Evolutionary conservation across 495 filamentous ascomycete species (phyloP).

Genomic region (Aspergillus mulundensis): DNA sequence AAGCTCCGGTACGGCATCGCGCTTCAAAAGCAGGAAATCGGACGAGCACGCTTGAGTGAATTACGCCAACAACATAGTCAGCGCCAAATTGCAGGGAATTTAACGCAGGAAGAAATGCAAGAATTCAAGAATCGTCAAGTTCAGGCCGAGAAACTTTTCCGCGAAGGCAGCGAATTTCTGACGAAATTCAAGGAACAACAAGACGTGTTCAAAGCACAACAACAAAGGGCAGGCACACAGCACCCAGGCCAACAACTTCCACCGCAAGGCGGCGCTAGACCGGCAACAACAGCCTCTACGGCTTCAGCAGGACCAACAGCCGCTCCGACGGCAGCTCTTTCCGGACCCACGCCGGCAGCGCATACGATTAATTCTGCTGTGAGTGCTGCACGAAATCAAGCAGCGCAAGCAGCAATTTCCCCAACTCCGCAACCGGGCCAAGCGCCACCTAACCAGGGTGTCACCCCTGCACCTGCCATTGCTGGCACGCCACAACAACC

Average conservation of each 20-base stretch:
- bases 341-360: slow-evolving; percentile 41
- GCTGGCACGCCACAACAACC: slow-evolving; percentile 42
- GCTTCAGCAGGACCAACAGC: slow-evolving; percentile 20
- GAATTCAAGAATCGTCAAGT: slow-evolving; percentile 41
- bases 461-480: slow-evolving; percentile 19
- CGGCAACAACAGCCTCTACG: slow-evolving; percentile 7
- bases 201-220: slow-evolving; percentile 41
- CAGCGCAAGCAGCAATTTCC: slow-evolving; percentile 37
- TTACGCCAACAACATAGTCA: slow-evolving; percentile 35
- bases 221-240: slow-evolving; percentile 27
- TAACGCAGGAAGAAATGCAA: slow-evolving; percentile 42
- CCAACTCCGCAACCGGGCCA: slow-evolving; percentile 39
- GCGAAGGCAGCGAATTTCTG: slow-evolving; percentile 45
- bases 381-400: slow-evolving; percentile 47
- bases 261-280: slow-evolving; percentile 18
- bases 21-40: slow-evolving; percentile 50
- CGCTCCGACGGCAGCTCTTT: slow-evolving; percentile 25
- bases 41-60: slow-evolving; percentile 35
- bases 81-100: slow-evolving; percentile 34
- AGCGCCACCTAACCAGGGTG: slow-evolving; percentile 33
- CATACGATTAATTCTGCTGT: slow-evolving; percentile 53
- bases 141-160: slow-evolving; percentile 42
- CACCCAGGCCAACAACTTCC: slow-evolving; percentile 10
- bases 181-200: slow-evolving; percentile 48
- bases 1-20: slow-evolving; percentile 49